Conservation (phyloP, 371 early-diverging fungal species). For the Lichtheimia ramosa region DNA sequence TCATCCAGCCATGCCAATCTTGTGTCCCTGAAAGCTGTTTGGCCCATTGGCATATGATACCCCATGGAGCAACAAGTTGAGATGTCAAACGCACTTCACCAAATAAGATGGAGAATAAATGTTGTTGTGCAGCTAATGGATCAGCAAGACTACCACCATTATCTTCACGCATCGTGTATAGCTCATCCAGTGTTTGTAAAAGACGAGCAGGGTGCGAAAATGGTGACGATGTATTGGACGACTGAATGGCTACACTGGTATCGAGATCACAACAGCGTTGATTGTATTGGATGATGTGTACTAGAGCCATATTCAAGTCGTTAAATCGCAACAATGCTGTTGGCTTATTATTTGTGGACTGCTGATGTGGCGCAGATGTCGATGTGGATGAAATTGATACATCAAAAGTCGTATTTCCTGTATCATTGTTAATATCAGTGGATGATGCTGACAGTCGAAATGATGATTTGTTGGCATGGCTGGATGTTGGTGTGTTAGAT, state of each 20-base stretch:
- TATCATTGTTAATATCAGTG: neutral
- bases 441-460: neutral
- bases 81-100: conserved; percentile 36
- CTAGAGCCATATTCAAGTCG: conserved; percentile 3
- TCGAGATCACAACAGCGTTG: conserved; percentile 1
- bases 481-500: neutral
- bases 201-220: conserved; percentile 10
- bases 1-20: conserved; percentile 22
- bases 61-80: conserved; percentile 26
- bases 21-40: conserved; percentile 13
- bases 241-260: neutral
- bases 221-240: neutral
- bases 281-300: conserved; percentile 14
- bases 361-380: conserved; percentile 1
- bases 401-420: neutral
- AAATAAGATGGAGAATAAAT: conserved; percentile 28
- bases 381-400: conserved; percentile 4
- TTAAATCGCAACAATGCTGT: neutral
- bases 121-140: conserved; percentile 19
- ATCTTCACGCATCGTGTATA: conserved; percentile 1
- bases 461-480: neutral
- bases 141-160: conserved; percentile 20
- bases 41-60: conserved; percentile 35
- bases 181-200: conserved; percentile 8
- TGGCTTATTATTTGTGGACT: neutral